Base-by-base conservation (phyloP, 495 filamentous ascomycete species). In the Trichoderma gamsii region DNA sequence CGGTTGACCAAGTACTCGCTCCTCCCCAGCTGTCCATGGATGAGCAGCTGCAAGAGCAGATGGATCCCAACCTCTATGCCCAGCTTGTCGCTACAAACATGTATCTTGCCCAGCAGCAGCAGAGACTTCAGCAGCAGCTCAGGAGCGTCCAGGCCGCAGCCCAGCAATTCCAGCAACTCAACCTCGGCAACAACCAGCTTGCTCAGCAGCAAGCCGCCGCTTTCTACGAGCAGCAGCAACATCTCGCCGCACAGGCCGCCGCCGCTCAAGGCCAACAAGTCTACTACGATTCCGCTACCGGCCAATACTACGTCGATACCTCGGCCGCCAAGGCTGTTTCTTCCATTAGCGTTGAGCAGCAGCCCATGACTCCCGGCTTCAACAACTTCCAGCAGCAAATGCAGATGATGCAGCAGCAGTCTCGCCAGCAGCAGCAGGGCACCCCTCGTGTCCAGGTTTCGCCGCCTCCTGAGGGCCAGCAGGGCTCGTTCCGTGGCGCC, bases 31-130 rank as follows among this genome's bases (percentile, higher is more conserved):
- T 97, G 70, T 84, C 90, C 73, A 81, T 92, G 41, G 84, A 86
- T 67, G 87, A 90, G 70, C 82, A 84, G 43, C 84, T 84, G 61
- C 82, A 84, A 69, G 84, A 87, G 32, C 82, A 88, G 69, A 89
- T 96, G 75, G 93, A 97, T 73, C 92, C 93, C 67, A 88, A 87
- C 64, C 73, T 93, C 44, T 91, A 93, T 70, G 89, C 91, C 66
- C 90, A 95, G 75, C 78, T 97, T 69, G 84, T 96, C 77, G 89
- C 90, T 63, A 92, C 91, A 74, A 93, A 95, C 72, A 77, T 92
- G 64, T 93, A 93, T 70, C 81, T 97, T 44, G 90, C 91, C 32
- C 90, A 94, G 68, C 91, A 96, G 76, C 92, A 96, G 77, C 90
- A 95, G 78, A 88, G 89, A 64, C 83, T 97, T 65, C 85, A 86